Base-by-base conservation (phyloP, 345 rosid species). In the Punica granatum region DNA sequence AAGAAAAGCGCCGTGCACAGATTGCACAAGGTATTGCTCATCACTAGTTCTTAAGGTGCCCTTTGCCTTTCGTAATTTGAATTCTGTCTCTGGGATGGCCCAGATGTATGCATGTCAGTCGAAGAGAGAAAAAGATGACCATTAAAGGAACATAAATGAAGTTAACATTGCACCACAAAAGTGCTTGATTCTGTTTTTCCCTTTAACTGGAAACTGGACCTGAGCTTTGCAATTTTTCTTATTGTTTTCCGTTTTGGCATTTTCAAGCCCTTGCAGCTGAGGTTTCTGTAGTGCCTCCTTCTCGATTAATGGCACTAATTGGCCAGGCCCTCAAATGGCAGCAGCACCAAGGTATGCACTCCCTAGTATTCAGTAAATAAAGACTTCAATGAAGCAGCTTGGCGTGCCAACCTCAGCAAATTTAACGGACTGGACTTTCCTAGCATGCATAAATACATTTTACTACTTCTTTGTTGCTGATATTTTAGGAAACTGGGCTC, bases 281-380 rank as follows among this genome's bases (percentile, higher is more conserved):
- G 78, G 99, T 95, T 74, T 86, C 81, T 62, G 96, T 92, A 48
- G 99, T 94, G 71, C 98, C 97, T 32, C 98, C 99, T 71, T 95
- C 99, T 60, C 83, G 99, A 46, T 79, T 95, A 81, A 95, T 90
- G 99, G 97, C 99, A 68, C 79, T 95, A 76, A 83, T 90, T 69
- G 98, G 98, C 51, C 99, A 95, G 82, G 96, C 98, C 71, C 76
- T 92, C 70, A 95, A 95, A 76, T 95, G 99, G 99, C 98, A 95
- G 81, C 99, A 92, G 72, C 97, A 92, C 77, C 99, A 92, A 90
- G 99, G 99, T 94, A 49, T 5, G 3, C 34, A 10, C 9, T 56
- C 1, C 28, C 12, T 14, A 11, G 3, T 14, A 53, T 25, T 53
- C 59, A 23, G 13, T 10, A 23, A 23, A n/a, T 53, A 23, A 9